phyloP scores from a whole-genome alignment of 495 filamentous ascomycete genomes.

The Jackrogersella minutella region DNA sequence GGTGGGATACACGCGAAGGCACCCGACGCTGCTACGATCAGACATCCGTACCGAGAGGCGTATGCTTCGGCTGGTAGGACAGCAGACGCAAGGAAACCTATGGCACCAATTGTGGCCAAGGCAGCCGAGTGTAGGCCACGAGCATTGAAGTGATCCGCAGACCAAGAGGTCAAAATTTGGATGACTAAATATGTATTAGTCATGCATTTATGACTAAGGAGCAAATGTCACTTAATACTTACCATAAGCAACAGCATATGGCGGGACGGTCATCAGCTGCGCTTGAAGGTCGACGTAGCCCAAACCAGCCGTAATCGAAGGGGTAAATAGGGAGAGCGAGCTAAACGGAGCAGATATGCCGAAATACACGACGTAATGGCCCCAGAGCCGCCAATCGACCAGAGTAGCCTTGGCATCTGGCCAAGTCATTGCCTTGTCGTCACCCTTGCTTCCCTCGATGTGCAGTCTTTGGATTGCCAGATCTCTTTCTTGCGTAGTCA shows the following conservation, averaged over 20 bases:
- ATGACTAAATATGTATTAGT: constrained; percentile 49
- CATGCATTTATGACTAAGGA: not conserved
- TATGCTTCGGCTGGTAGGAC: constrained; percentile 68
- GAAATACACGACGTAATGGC: constrained; percentile 73
- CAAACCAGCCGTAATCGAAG: constrained; percentile 75
- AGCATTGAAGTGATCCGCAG: constrained; percentile 72
- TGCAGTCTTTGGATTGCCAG: constrained; percentile 71
- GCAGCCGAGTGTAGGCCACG: constrained; percentile 67
- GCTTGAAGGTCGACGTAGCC: constrained; percentile 72
- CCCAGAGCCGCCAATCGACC: constrained; percentile 78
- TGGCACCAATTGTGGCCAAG: constrained; percentile 66
- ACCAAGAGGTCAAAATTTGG: constrained; percentile 65
- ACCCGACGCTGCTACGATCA: constrained; percentile 71
- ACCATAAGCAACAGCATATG: constrained; percentile 75
- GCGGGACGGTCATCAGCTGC: constrained; percentile 82
- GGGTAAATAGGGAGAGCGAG: constrained; percentile 82
- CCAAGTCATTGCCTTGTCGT: constrained; percentile 77
- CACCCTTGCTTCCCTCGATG: constrained; percentile 57
- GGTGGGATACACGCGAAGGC: constrained; percentile 65
- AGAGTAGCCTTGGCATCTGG: constrained; percentile 72
- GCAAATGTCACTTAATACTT: not conserved
- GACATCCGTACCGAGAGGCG: constrained; percentile 68
- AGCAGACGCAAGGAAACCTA: constrained; percentile 72
- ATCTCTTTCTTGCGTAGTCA: constrained; percentile 68
- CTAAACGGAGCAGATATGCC: constrained; percentile 70